Evolutionary conservation across 2,329 filamentous ascomycete species (phyloP).

Genomic region (Pyrenophora tritici-repentis): DNA sequence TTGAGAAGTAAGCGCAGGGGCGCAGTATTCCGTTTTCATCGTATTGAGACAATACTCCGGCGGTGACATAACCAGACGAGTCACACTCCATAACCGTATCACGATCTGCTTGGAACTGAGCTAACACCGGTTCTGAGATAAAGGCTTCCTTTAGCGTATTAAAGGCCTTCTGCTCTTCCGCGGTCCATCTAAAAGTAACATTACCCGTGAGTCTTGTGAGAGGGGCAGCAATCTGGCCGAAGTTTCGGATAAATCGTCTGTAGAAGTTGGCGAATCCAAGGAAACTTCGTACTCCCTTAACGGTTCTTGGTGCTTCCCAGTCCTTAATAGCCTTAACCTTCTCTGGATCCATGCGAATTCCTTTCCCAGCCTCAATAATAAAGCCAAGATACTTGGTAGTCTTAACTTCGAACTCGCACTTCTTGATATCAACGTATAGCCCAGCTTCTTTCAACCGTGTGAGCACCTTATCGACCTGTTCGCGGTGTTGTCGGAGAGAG

Average conservation of each 20-base stretch:
- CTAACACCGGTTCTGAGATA: too few relatives aligned
- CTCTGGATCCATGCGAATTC: conserved; percentile 2
- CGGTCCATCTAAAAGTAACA: background rate
- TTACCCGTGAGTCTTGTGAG: conserved; percentile 7
- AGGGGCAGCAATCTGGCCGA: background rate
- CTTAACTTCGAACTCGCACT: conserved; percentile 11
- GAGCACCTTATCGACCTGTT: conserved; percentile 3
- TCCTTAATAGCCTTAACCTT: conserved; percentile 21
- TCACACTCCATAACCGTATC: conserved; percentile 28
- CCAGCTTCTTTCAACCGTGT: background rate
- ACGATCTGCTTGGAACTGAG: too few relatives aligned
- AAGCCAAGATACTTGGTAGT: conserved; percentile 10
- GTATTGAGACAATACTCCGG: conserved; percentile 13
- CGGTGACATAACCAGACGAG: conserved; percentile 17
- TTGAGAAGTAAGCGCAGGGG: conserved; percentile 15
- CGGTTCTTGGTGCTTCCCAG: conserved; percentile 23
- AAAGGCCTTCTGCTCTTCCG: background rate
- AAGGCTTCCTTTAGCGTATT: too few relatives aligned
- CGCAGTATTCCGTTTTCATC: conserved; percentile 8
- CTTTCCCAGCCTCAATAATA: background rate
- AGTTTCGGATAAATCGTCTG: conserved; percentile 34
- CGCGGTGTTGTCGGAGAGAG: background rate
- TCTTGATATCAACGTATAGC: conserved; percentile 6
- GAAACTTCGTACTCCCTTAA: conserved; percentile 31
- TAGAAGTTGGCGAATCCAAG: conserved; percentile 46